These are phyloP conservation scores for Coemansia aciculifera DNA, from an alignment of 192 early-diverging fungal genomes.

Conservation along the genomic window DNA sequence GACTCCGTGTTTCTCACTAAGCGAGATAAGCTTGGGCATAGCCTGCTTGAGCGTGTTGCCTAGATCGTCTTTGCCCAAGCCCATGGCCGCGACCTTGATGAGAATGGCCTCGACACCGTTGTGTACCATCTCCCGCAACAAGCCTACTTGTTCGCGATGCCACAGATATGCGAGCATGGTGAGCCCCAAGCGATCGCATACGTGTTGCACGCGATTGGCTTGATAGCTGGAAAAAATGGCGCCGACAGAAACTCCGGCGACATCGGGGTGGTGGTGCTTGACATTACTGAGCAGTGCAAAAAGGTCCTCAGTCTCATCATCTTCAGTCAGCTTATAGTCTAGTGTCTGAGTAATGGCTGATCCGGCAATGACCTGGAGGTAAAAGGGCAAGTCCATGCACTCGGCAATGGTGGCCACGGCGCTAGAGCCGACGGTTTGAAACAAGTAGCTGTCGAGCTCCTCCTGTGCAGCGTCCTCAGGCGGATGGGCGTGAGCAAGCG, in stretches of 20 bases:
- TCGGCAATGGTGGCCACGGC: conserved; percentile 80
- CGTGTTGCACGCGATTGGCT: conserved; percentile 92
- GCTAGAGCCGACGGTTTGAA: conserved; percentile 95
- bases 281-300: conserved; percentile 70
- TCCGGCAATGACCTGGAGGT: conserved; percentile 72
- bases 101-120: conserved; percentile 77
- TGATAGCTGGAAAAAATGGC: conserved; percentile 98
- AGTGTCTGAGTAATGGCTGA: conserved; percentile 61
- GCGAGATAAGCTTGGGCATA: conserved; percentile 67
- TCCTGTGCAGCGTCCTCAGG: conserved; percentile 65
- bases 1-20: conserved; percentile 73
- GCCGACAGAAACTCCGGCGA: conserved; percentile 86
- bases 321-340: conserved; percentile 66
- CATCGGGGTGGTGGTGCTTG: conserved; percentile 70
- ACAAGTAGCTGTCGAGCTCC: conserved; percentile 95
- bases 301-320: conserved; percentile 96
- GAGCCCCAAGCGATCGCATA: conserved; percentile 87
- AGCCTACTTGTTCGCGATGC: conserved; percentile 79
- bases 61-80: conserved; percentile 63
- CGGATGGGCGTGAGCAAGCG: conserved; percentile 90
- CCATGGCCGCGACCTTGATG: conserved; percentile 91
- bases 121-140: conserved; percentile 85
- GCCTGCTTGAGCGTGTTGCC: conserved; percentile 79
- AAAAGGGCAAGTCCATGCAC: conserved; percentile 85
- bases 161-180: conserved; percentile 85